These are phyloP conservation scores for Entonaema liquescens DNA, from an alignment of 495 filamentous ascomycete species.

Conservation along the genomic window DNA sequence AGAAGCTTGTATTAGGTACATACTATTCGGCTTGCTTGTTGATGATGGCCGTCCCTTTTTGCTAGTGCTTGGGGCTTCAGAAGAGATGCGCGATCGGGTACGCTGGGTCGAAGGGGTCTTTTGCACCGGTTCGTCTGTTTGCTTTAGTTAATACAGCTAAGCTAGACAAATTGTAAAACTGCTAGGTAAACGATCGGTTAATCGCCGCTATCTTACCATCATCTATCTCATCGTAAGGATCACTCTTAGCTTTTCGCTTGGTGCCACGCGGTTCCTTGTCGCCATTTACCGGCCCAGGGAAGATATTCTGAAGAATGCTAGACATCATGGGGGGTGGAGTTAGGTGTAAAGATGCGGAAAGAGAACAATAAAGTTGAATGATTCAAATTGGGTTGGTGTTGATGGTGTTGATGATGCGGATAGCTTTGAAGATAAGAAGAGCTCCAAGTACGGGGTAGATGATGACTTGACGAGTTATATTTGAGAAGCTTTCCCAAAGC, in stretches of 20 bases:
- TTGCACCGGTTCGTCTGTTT: conserved; percentile 27
- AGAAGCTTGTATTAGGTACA: neutral
- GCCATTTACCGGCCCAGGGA: conserved; percentile 31
- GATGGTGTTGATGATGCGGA: neutral
- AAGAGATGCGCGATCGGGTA: conserved; percentile 42
- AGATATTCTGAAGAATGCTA: neutral
- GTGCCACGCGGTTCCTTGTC: conserved; percentile 28
- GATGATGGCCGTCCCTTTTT: conserved; percentile 26
- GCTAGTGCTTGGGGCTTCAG: conserved; percentile 30
- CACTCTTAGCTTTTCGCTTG: conserved; percentile 44
- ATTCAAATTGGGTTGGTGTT: neutral
- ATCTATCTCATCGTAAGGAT: conserved; percentile 46
- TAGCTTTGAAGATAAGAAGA: neutral
- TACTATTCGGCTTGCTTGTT: conserved; percentile 25
- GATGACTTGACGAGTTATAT: neutral
- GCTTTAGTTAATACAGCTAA: neutral
- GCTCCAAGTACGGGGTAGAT: neutral
- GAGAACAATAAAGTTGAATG: neutral
- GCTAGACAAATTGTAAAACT: neutral
- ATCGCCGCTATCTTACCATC: conserved; percentile 30
- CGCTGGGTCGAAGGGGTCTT: conserved; percentile 34
- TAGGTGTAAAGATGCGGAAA: neutral
- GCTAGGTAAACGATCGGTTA: neutral
- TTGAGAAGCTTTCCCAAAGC: neutral
- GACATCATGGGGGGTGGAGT: conserved; percentile 22